Evolutionary conservation across 805 yeast genomes (phyloP).

Genomic region (Starmera quercuum): DNA sequence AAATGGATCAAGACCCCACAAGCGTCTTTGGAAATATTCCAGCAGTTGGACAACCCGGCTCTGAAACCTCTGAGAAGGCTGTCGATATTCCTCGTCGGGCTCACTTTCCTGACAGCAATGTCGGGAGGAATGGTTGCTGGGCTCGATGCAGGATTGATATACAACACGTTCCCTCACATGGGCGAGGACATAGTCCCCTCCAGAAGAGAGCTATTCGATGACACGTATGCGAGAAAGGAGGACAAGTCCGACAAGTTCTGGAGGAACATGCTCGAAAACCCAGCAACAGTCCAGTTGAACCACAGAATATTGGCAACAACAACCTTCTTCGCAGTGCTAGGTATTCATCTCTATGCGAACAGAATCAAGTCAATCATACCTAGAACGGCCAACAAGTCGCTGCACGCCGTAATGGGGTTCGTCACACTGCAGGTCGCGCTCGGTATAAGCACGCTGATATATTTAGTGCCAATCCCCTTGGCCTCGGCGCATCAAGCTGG

Average conservation of each 20-base stretch:
- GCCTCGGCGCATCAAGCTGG: slow-evolving; percentile 98
- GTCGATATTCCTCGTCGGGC: slow-evolving; percentile 48
- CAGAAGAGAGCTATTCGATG: slow-evolving; percentile 68
- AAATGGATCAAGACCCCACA: slow-evolving; percentile 61
- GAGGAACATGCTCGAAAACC: slow-evolving; percentile 93
- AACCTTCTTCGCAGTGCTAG: slow-evolving; percentile 67
- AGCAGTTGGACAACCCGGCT: slow-evolving; percentile 53
- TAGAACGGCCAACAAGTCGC: slow-evolving; percentile 42
- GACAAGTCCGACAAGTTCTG: slow-evolving; percentile 74
- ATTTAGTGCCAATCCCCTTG: slow-evolving; percentile 83
- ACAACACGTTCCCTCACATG: slow-evolving; percentile 96
- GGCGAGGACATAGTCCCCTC: slow-evolving; percentile 79
- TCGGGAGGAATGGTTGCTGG: slow-evolving; percentile 99
- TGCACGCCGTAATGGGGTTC: slow-evolving; percentile 72
- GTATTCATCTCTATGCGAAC: slow-evolving; percentile 60
- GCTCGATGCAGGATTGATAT: slow-evolving; percentile 92
- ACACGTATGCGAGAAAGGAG: slow-evolving; percentile 56
- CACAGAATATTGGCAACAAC: slow-evolving; percentile 83
- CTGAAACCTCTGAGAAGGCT: slow-evolving; percentile 49
- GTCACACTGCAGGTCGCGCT: slow-evolving; percentile 76
- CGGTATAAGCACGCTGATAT: slow-evolving; percentile 81
- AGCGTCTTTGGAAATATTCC: slow-evolving; percentile 43
- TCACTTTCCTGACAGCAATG: slow-evolving; percentile 88
- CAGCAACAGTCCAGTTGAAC: slow-evolving; percentile 87
- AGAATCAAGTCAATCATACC: slow-evolving; percentile 52